These are phyloP conservation scores for Phytophthora gonapodyides DNA, from an alignment of 352 stramenopile species.

Conservation along the genomic window DNA sequence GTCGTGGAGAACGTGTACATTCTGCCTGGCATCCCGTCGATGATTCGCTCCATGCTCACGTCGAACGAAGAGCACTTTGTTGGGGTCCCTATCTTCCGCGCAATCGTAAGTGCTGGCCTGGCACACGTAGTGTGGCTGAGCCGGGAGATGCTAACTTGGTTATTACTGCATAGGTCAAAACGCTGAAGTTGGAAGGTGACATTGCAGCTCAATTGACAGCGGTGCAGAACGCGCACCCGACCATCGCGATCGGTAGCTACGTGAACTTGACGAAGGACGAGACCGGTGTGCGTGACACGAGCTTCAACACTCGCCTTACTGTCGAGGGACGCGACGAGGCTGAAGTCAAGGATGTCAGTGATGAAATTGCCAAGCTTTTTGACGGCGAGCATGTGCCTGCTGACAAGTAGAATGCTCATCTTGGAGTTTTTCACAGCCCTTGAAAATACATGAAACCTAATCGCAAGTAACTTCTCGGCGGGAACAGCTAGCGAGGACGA, in stretches of 20 bases:
- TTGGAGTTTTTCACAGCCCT: too few species aligned
- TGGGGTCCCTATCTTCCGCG: conserved; percentile 76
- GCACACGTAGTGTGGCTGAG: not conserved
- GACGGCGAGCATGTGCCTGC: conserved; percentile 22
- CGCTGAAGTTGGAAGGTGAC: conserved; percentile 66
- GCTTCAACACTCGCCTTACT: conserved; percentile 72
- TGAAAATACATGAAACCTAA: too few species aligned
- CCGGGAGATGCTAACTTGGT: conserved; percentile 16
- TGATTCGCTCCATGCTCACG: conserved; percentile 85
- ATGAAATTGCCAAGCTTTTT: conserved; percentile 45
- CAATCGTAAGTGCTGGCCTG: conserved; percentile 51
- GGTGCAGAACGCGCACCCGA: conserved; percentile 67
- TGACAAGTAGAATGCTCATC: conserved; percentile 23
- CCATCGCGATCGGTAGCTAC: conserved; percentile 85
- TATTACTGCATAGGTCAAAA: conserved; percentile 56
- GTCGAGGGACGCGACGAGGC: conserved; percentile 59
- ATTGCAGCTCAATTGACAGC: conserved; percentile 65
- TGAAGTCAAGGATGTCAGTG: conserved; percentile 60
- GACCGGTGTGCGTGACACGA: conserved; percentile 52
- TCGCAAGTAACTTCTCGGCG: too few species aligned
- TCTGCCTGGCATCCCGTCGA: conserved; percentile 78
- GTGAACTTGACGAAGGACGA: conserved; percentile 77
- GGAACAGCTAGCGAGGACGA: too few species aligned
- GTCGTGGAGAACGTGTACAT: conserved; percentile 87
- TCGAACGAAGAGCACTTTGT: conserved; percentile 80